Base-by-base conservation (phyloP, 2,329 filamentous ascomycete genomes). In the Alternaria postmessia region DNA sequence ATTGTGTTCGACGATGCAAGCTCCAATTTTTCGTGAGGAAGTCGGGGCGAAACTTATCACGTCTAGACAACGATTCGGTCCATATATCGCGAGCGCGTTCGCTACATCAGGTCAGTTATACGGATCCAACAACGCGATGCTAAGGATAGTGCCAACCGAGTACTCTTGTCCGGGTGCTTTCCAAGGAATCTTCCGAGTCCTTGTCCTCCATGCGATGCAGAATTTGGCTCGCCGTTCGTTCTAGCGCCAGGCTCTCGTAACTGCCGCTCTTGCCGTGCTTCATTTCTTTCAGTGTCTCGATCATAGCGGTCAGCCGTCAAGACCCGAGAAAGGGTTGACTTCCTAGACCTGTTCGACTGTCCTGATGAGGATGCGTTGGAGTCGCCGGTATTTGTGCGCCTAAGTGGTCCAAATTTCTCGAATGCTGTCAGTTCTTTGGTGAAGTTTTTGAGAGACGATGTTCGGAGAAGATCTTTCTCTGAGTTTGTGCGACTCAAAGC, bases 1-100 rank as follows among this genome's bases (percentile, higher is more conserved):
- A 66, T 73, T 75, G 68, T 78, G 75, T 62, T 78, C 75, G 62
- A 78, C 72, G 63, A 77, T 75, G 59, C 73, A 74, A 63, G 74
- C 75, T 53, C 65, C 72, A 61, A 74, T 74, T 66, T 69, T 74
- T 65, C 68, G 69, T 60, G 71, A 72, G 38, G 72, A 75, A 62
- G 70, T 72, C 51, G 69, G 68, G 24, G 72, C 71, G 70, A 71
- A 77, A 62, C 70, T 76, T 67, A 78, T 71, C 56, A 76, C 65
- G 66, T 78, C 75, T 67, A 78, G 72, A 65, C 63, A 68, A 38
- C 75, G 74, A 61, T 68, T 72, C 49, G 73, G 61, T 34, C 75
- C 75, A 68, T 77, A 78, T 52, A 78, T 77, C 34, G 74, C 65
- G 61, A 68, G 64, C 39, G 75, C 75, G 63, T 77, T 78, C 62